A percentile compares a stretch with the other conserved stretches of the same genome.
Conservation (phyloP, 495 filamentous ascomycete genomes). For the Aspergillus affinis region DNA sequence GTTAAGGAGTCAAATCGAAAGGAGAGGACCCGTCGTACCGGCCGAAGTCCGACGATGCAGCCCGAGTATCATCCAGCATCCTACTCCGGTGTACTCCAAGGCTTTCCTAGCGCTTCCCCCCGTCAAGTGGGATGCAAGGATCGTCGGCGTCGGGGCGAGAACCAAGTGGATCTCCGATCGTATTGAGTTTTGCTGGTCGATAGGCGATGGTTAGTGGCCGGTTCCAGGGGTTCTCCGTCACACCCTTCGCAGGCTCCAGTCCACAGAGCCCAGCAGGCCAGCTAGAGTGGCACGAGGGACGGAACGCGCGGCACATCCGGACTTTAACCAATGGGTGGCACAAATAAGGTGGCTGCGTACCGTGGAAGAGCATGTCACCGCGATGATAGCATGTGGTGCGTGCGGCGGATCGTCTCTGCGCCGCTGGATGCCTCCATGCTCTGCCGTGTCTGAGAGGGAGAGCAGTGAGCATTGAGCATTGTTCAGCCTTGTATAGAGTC, state of each 20-base stretch:
- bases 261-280: neutral
- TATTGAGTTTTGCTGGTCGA: neutral
- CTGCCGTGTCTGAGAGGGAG: no score
- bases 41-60: neutral
- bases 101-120: no score
- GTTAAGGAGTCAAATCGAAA: no score
- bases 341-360: neutral
- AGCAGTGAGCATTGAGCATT: no score
- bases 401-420: neutral
- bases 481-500: no score
- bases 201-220: neutral
- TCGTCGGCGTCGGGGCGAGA: no score
- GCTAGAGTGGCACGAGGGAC: neutral
- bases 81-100: no score
- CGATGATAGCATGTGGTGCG: neutral
- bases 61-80: neutral
- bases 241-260: no score
- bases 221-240: neutral
- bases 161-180: neutral
- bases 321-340: neutral
- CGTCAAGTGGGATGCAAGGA: no score
- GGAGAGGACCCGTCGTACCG: neutral
- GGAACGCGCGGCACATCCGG: neutral
- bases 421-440: no score
- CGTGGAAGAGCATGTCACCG: neutral